These are phyloP conservation scores for Schwanniomyces sp. DNA, from an alignment of 805 yeast genomes.

Conservation along the genomic window DNA sequence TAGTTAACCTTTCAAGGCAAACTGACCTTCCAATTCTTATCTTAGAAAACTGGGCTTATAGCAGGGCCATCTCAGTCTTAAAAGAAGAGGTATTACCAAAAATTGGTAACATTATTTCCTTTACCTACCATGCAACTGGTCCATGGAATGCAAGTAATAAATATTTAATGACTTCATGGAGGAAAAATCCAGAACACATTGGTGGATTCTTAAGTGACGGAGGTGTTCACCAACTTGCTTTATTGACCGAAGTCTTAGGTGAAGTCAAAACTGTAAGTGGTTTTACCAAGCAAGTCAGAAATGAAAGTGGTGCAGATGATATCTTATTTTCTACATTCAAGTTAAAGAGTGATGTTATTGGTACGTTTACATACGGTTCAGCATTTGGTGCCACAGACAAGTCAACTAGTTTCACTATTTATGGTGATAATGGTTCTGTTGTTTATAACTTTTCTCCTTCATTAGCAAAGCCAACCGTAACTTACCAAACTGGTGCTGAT, in stretches of 20 bases:
- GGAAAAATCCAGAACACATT: constrained; percentile 84
- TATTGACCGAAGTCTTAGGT: constrained; percentile 81
- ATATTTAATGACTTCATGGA: constrained; percentile 77
- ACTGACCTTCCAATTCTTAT: constrained; percentile 70
- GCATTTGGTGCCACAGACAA: constrained; percentile 83
- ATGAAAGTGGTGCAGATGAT: constrained; percentile 81
- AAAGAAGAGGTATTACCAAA: constrained; percentile 54
- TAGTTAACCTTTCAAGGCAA: constrained; percentile 63
- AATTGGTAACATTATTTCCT: constrained; percentile 73
- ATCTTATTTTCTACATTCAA: constrained; percentile 69
- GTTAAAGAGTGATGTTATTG: constrained; percentile 63
- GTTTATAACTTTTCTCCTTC: constrained; percentile 63
- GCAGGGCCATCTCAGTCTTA: constrained; percentile 55
- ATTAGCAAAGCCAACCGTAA: constrained; percentile 36
- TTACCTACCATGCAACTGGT: constrained; percentile 74
- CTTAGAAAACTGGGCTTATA: constrained; percentile 85
- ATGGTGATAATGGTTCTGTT: constrained; percentile 79
- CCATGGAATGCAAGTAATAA: constrained; percentile 61
- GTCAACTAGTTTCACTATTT: constrained; percentile 62
- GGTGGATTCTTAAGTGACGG: constrained; percentile 95
- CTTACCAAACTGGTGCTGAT: constrained; percentile 31
- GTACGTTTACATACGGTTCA: constrained; percentile 85
- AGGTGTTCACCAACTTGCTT: constrained; percentile 93
- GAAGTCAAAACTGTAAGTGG: constrained; percentile 70
- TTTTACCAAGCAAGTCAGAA: constrained; percentile 71